Conservation (phyloP, 192 early-diverging fungal species). For the Polychytrium aggregatum region DNA sequence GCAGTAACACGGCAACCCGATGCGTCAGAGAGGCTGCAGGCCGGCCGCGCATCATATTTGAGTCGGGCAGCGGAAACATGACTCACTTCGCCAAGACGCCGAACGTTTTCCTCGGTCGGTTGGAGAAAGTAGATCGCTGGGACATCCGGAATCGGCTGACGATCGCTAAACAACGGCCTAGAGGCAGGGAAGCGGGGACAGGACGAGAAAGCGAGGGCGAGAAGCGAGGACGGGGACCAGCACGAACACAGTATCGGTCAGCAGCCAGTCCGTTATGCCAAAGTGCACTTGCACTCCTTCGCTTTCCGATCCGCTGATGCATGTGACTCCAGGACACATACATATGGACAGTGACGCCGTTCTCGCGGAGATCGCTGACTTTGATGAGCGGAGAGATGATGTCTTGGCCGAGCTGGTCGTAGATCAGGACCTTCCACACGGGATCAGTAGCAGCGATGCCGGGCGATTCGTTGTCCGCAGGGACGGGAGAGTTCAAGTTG, state of each 20-base stretch:
- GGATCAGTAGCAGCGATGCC: too few species aligned
- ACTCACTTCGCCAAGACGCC: constrained; percentile 60
- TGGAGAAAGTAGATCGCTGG: constrained; percentile 94
- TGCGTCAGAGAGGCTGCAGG: too few species aligned
- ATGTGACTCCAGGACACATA: constrained; percentile 5
- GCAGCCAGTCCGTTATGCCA: too few species aligned
- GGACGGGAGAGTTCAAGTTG: too few species aligned
- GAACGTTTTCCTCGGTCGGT: constrained; percentile 79
- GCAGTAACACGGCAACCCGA: not conserved
- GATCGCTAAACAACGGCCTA: constrained; percentile 69
- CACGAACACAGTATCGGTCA: too few species aligned
- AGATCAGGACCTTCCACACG: constrained; percentile 95
- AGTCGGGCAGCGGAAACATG: too few species aligned
- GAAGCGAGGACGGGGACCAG: too few species aligned
- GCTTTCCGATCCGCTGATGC: too few species aligned
- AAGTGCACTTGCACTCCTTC: too few species aligned
- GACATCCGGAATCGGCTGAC: constrained; percentile 87
- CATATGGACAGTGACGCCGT: constrained; percentile 98
- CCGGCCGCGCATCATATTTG: too few species aligned
- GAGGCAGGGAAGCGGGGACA: not conserved
- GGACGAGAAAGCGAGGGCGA: too few species aligned
- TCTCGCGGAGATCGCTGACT: constrained; percentile 89
- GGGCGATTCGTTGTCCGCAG: too few species aligned
- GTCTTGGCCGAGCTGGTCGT: constrained; percentile 86
- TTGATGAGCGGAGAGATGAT: constrained; percentile 94